Evolutionary conservation across 805 yeast species (phyloP).

Genomic region (Metahyphopichia silvanorum): DNA sequence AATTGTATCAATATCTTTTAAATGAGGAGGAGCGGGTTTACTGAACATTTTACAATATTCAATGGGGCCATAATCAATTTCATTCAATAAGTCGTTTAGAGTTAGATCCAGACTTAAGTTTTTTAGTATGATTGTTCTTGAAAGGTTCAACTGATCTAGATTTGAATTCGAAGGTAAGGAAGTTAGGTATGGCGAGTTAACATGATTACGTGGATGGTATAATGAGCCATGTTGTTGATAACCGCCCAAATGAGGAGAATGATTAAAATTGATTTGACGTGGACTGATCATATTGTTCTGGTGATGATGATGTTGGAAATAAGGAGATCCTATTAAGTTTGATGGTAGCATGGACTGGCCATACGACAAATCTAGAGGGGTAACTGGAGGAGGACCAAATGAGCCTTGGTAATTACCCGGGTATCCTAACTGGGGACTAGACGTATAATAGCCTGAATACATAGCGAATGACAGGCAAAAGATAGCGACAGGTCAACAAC

Average conservation of each 20-base stretch:
- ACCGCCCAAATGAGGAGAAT: constrained; percentile 4
- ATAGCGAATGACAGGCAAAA: no score
- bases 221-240: constrained; percentile 4
- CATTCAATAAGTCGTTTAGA: constrained; percentile 36
- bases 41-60: constrained; percentile 51
- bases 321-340: constrained; percentile 61
- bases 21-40: constrained; percentile 26
- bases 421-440: no score
- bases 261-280: constrained; percentile 6
- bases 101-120: constrained; percentile 23
- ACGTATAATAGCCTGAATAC: no score
- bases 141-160: constrained; percentile 32
- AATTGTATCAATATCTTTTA: constrained; percentile 15
- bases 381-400: constrained; percentile 13
- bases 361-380: constrained; percentile 60
- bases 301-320: constrained; percentile 36
- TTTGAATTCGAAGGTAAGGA: constrained; percentile 12
- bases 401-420: no score
- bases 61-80: constrained; percentile 57
- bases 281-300: constrained; percentile 7
- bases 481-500: no score
- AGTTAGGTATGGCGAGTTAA: constrained; percentile 11
- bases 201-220: constrained; percentile 4
- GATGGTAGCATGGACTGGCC: constrained; percentile 63
- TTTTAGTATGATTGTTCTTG: constrained; percentile 33